These are phyloP conservation scores for Hanseniaspora mollemarum DNA, from an alignment of 805 yeast species.

Conservation along the genomic window DNA sequence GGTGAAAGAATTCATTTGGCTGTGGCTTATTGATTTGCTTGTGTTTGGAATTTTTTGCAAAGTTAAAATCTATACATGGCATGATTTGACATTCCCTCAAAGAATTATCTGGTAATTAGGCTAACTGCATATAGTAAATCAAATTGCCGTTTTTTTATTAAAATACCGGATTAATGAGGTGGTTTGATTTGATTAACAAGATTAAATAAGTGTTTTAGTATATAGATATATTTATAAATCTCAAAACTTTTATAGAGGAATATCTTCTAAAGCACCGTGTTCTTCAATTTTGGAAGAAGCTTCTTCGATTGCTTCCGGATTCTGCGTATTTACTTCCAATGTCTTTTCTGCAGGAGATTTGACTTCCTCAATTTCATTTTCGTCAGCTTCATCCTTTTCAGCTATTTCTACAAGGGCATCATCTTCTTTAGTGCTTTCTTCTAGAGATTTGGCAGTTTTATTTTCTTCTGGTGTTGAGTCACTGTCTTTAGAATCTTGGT, in stretches of 20 bases:
- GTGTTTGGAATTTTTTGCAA: conserved; percentile 47
- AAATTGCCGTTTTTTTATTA: too few species aligned
- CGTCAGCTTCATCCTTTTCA: conserved; percentile 6
- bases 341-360: conserved; percentile 17
- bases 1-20: conserved; percentile 50
- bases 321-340: conserved; percentile 14
- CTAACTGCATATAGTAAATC: too few species aligned
- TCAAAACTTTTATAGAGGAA: conserved; percentile 3
- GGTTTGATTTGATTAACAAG: neutral
- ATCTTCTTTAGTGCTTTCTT: conserved; percentile 8
- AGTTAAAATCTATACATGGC: conserved; percentile 55
- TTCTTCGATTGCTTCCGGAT: conserved; percentile 4
- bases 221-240: neutral
- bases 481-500: conserved; percentile 10
- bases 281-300: neutral
- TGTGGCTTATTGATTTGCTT: conserved; percentile 41
- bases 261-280: conserved; percentile 20
- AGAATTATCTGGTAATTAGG: conserved; percentile 71
- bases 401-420: neutral
- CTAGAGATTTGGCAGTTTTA: conserved; percentile 1
- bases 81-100: conserved; percentile 46
- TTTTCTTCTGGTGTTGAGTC: neutral
- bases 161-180: too few species aligned
- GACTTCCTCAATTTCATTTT: conserved; percentile 16
- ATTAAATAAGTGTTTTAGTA: neutral